Conservation (phyloP, 192 early-diverging fungal species). For the Funneliformis geosporum region DNA sequence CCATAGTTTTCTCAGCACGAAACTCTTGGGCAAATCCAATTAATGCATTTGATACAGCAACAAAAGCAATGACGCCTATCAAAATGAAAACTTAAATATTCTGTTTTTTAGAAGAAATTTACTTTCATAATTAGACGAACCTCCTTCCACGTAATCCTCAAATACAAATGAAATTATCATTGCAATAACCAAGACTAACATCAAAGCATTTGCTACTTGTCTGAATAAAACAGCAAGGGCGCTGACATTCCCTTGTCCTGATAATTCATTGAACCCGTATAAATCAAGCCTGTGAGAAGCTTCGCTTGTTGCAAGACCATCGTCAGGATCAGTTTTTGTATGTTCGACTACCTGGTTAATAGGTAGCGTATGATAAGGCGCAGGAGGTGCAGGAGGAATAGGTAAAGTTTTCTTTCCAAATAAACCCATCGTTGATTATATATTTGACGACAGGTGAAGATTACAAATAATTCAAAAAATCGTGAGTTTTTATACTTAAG, state of each 20-base stretch:
- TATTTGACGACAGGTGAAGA: too few species aligned
- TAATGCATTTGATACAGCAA: constrained; percentile 80
- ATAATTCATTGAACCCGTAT: constrained; percentile 66
- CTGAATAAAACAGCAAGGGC: constrained; percentile 61
- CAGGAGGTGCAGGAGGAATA: too few species aligned
- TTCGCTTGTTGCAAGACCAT: too few species aligned
- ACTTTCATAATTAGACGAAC: constrained; percentile 13
- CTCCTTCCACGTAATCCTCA: constrained; percentile 71
- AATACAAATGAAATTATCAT: constrained; percentile 63
- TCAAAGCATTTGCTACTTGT: constrained; percentile 68
- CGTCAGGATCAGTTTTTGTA: too few species aligned
- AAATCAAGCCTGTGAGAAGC: too few species aligned
- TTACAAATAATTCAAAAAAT: too few species aligned
- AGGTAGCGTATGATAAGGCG: too few species aligned
- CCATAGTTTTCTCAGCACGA: constrained; percentile 91
- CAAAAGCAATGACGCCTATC: constrained; percentile 65
- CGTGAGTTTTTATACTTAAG: too few species aligned
- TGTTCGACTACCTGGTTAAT: too few species aligned
- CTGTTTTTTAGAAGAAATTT: neutral
- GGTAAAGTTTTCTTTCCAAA: too few species aligned
- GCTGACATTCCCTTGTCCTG: constrained; percentile 66
- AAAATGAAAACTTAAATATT: too few species aligned
- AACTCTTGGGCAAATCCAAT: constrained; percentile 95
- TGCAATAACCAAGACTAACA: constrained; percentile 68
- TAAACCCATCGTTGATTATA: too few species aligned